phyloP scores from a whole-genome alignment of 768 basidiomycete species.

The Mrakia blollopis region DNA sequence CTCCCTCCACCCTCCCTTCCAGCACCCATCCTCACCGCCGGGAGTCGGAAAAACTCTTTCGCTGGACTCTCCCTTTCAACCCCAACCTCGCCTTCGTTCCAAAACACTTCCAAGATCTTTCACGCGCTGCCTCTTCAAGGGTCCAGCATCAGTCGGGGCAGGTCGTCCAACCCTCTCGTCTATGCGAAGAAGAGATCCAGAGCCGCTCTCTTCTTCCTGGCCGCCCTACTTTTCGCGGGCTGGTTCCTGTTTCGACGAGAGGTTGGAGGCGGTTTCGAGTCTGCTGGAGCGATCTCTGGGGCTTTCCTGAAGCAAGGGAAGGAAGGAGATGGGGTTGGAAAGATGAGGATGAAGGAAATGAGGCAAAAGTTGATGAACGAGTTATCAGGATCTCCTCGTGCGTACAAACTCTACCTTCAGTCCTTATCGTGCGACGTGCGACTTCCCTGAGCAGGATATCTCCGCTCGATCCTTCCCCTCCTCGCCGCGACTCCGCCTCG shows the following conservation, averaged over 20 bases:
- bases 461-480: background rate
- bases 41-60: background rate
- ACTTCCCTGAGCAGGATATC: background rate
- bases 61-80: background rate
- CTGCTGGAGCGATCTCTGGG: background rate
- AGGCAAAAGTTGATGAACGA: slow-evolving; percentile 3
- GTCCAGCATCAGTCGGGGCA: background rate
- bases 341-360: slow-evolving; percentile 1
- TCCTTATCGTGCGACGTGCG: background rate
- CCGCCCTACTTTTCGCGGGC: background rate
- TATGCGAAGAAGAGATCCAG: background rate
- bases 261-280: background rate
- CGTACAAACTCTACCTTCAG: background rate
- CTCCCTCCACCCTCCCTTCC: background rate
- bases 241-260: background rate
- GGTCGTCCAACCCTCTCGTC: background rate
- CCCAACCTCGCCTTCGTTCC: background rate
- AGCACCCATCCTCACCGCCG: background rate
- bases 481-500: no score
- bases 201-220: background rate
- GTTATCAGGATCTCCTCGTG: background rate
- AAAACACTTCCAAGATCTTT: background rate
- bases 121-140: background rate
- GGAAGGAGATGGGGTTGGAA: background rate
- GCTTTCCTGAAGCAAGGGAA: background rate